Base-by-base conservation (phyloP, 2,329 filamentous ascomycete genomes). In the Colletotrichum tamarilloi region DNA sequence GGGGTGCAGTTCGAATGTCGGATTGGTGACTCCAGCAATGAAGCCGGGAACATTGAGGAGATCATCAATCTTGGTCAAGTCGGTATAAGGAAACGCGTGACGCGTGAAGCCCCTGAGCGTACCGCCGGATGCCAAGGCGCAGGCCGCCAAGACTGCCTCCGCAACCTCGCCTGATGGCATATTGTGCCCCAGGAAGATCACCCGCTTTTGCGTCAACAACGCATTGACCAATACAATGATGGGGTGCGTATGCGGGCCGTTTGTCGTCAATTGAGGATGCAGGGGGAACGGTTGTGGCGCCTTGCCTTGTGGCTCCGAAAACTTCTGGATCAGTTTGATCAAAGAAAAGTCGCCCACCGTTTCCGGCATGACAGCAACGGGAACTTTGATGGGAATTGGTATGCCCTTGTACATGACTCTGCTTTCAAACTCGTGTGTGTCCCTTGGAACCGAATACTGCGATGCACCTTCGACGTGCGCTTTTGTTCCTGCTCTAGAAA, bases 371-470 rank as follows among this genome's bases (percentile, higher is more conserved):
- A 97, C 90, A 12, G 97, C 95, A 4, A 96, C 95, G 0, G 97
- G 97, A 8, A 99, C 93, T 84, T 98, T 98, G 85, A 99, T 95
- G 1, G 97, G 97, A 32, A 99, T 96, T 0, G 96, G 96, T 68
- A 98, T 97, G 75, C 95, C 95, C 84, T 98, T 97, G 85, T 99
- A 99, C 80, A 96, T 91, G 78, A 99, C 95, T 79, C 92, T 95
- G 77, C 94, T 97, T 85, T 98, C 97, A 79, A 98, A 98, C 82
- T 99, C 97, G 82, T 99, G 97, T 0, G 97, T 99, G 81, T 99
- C 97, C 78, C 97, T 90, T 9, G 97, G 96, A 16, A 97, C 90
- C 1, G 90, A 89, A 80, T 97, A 97, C 35, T 89, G 87, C 19
- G 90, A 87, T 76, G 89, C 86, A 14, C 71, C 69, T 76, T 92